These are phyloP conservation scores for Hydnum rufescens DNA, from an alignment of 768 basidiomycete genomes.

Conservation along the genomic window DNA sequence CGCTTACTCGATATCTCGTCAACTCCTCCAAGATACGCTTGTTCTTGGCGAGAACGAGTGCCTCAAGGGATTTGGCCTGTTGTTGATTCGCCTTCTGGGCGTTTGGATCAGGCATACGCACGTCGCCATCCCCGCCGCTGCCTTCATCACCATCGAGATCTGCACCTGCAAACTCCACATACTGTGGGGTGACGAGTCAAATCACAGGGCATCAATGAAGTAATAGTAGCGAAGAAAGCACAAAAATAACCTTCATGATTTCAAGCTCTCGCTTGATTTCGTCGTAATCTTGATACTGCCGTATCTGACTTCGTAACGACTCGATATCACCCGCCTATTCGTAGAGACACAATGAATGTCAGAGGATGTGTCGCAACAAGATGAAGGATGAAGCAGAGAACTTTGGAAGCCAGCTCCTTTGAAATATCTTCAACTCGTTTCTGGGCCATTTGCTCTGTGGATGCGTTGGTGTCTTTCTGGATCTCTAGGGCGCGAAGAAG, in stretches of 20 bases:
- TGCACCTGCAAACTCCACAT: constrained; percentile 84
- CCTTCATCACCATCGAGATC: constrained; percentile 50
- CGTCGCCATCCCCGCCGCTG: constrained; percentile 18
- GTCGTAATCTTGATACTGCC: constrained; percentile 72
- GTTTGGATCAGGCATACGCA: constrained; percentile 75
- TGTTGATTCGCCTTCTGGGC: constrained; percentile 58
- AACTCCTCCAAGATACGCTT: constrained; percentile 81
- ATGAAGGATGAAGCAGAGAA: constrained; percentile 22
- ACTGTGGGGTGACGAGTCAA: constrained; percentile 30
- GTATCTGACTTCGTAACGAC: constrained; percentile 44
- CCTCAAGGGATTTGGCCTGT: constrained; percentile 70
- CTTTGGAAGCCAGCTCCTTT: constrained; percentile 33
- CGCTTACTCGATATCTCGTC: constrained; percentile 67
- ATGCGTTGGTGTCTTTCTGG: constrained; percentile 31
- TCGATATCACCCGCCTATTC: constrained; percentile 42
- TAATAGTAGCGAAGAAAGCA: not conserved
- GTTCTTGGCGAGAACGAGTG: constrained; percentile 83
- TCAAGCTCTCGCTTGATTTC: constrained; percentile 95
- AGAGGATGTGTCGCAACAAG: not conserved
- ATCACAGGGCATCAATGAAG: no score
- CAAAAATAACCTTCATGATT: constrained; percentile 71
- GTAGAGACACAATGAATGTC: not conserved
- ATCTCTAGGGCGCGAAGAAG: constrained; percentile 44
- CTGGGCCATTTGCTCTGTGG: constrained; percentile 27
- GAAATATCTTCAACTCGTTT: constrained; percentile 40